phyloP scores from a whole-genome alignment of 2,329 filamentous ascomycete genomes.

The Pestalotiopsis fici region DNA sequence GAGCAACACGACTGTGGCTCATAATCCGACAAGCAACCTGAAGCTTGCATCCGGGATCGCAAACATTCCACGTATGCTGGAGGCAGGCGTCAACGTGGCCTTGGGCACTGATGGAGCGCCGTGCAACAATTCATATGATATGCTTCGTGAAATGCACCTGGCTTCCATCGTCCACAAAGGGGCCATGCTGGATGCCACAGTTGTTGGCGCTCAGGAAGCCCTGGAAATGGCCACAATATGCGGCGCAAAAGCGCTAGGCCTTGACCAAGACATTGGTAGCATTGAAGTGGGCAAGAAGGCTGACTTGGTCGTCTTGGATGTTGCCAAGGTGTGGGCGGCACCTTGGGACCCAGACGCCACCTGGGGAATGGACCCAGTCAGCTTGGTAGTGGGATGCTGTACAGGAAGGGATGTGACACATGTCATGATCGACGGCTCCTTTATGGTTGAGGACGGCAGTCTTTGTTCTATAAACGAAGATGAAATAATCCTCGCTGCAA shows the following conservation, averaged over 20 bases:
- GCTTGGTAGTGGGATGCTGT: constrained; percentile 12
- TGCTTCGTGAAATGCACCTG: constrained; percentile 54
- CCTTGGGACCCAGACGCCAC: constrained; percentile 8
- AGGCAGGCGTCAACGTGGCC: constrained; percentile 43
- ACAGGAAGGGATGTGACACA: constrained; percentile 13
- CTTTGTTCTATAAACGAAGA: constrained; percentile 9
- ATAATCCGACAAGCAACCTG: constrained; percentile 52
- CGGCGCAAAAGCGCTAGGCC: constrained; percentile 46
- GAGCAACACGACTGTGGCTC: constrained; percentile 46
- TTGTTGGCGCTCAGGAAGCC: constrained; percentile 44
- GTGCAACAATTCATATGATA: constrained; percentile 52
- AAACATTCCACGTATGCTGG: constrained; percentile 44
- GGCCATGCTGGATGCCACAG: constrained; percentile 37
- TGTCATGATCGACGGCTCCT: constrained; percentile 13
- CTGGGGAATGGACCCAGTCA: constrained; percentile 15
- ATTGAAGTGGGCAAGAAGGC: constrained; percentile 39
- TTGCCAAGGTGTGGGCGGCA: constrained; percentile 11
- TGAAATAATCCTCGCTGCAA: constrained; percentile 8
- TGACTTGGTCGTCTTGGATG: constrained; percentile 33
- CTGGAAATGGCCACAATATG: constrained; percentile 54
- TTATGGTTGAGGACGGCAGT: constrained; percentile 10
- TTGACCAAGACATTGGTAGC: constrained; percentile 32
- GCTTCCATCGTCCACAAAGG: constrained; percentile 51
- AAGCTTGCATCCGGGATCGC: constrained; percentile 54
- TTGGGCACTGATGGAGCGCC: constrained; percentile 55